A percentile compares a stretch with the other conserved stretches of the same genome.
These are phyloP conservation scores for Entelexis paramagnoliae DNA, from an alignment of 1,139 yeast genomes.

Conservation along the genomic window DNA sequence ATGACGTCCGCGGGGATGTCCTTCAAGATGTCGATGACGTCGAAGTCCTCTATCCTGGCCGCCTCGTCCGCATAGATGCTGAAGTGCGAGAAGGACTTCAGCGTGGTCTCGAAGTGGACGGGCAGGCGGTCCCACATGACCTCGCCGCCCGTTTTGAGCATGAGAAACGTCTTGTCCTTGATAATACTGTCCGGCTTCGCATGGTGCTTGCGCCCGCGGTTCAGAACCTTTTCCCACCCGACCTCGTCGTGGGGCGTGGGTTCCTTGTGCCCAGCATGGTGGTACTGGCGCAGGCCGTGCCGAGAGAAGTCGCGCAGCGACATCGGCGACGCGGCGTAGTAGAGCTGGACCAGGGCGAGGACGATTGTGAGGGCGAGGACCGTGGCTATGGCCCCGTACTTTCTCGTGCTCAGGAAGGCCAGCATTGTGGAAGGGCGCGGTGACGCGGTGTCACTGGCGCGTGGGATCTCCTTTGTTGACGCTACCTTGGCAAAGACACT, in stretches of 20 bases:
- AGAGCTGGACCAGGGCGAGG: conserved; percentile 1
- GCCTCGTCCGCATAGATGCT: conserved; percentile 32
- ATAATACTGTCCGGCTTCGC: neutral
- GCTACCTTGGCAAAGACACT: neutral
- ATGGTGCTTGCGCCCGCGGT: neutral
- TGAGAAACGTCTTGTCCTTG: conserved; percentile 27
- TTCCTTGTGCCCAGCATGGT: neutral
- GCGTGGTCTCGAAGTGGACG: conserved; percentile 31
- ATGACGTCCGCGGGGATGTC: conserved; percentile 27
- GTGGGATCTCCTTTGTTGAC: neutral
- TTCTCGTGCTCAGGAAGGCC: neutral
- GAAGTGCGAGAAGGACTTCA: conserved; percentile 30
- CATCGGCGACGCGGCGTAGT: neutral
- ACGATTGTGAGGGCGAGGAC: neutral
- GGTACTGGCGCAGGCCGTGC: neutral
- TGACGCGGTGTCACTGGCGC: neutral
- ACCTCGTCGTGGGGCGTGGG: neutral
- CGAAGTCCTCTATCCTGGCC: conserved; percentile 30
- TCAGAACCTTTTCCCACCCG: neutral
- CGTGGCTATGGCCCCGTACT: neutral
- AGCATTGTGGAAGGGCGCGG: neutral
- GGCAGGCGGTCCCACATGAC: conserved; percentile 35
- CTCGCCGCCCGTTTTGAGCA: conserved; percentile 34
- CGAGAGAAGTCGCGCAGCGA: neutral
- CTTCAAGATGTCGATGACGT: conserved; percentile 29